Conservation (phyloP, 108 stramenopile genomes). For the Cyclotella cryptica region DNA sequence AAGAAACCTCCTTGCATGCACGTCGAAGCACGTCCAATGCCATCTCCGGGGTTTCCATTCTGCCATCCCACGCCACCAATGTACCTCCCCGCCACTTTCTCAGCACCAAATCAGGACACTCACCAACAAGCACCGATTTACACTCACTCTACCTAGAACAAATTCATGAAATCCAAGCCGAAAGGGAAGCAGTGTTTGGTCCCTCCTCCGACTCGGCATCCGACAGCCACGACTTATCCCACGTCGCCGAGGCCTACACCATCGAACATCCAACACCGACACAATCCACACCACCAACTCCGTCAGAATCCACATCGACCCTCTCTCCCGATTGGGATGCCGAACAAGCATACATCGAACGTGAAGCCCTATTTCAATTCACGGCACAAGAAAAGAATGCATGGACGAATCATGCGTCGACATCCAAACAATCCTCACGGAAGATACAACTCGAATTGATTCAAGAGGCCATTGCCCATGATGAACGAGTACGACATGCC, state of each 20-base stretch:
- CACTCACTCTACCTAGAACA: constrained; percentile 52
- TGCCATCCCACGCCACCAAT: background rate
- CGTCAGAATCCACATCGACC: background rate
- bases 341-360: constrained; percentile 61
- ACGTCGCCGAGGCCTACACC: constrained; percentile 16
- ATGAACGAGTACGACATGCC: background rate
- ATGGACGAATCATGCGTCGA: constrained; percentile 53
- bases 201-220: constrained; percentile 19
- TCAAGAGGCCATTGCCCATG: constrained; percentile 21
- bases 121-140: constrained; percentile 18
- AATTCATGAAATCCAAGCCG: constrained; percentile 47
- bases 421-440: constrained; percentile 23
- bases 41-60: background rate
- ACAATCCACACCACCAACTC: background rate
- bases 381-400: constrained; percentile 66
- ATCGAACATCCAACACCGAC: background rate
- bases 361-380: constrained; percentile 76
- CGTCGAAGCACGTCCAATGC: background rate
- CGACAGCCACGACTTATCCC: constrained; percentile 35
- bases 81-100: background rate
- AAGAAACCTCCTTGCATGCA: background rate
- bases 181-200: constrained; percentile 46
- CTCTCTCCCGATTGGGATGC: constrained; percentile 33
- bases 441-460: constrained; percentile 32
- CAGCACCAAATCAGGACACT: constrained; percentile 1